Evolutionary conservation across 148 eudicot genomes (phyloP), one percentile per base, ranked within the genome.

Genomic region (Fagopyrum homotropicum): DNA sequence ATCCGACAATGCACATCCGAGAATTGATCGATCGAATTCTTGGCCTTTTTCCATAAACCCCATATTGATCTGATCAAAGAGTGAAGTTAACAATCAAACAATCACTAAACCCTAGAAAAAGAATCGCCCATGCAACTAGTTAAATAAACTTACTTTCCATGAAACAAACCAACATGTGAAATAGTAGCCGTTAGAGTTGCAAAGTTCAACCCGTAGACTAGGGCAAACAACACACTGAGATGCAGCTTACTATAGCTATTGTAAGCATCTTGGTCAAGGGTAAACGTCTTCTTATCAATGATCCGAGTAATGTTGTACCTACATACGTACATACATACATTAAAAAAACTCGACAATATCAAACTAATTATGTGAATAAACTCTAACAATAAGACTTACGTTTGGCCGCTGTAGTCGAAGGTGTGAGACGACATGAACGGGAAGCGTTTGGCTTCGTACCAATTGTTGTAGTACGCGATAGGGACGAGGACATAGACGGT

Each of bases 1-100:
- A 89, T 47, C 75, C 89, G 84, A 5, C 84, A 75, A 76, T 89
- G 97, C 72, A 86, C 85, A 68, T 91, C 93, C 11, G 71, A 45
- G 50, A 60, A 63, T 7, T 63, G 12, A 40, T 75, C 29, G 0
- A 80, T 56, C 1, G 35, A 7, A 26, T 44, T 44, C 69, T 9
- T 75, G 12, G 77, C 10, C 45, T 48, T 7, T 16, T 19, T 75
- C 77, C 77, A 75, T 10, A 85, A 19, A 6, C 45, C 8, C 85
- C 76, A 44, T 60, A 91, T 87, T 29, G 84, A 72, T 70, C 92
- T 88, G 79, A 59, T 22, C 64, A 26, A 26, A 60, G 12, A 26
- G 66, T 60, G 4, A 60, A 60, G 10, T 26, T 9, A 2, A 1
- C 40, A 35, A 35, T 35, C 40, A 35, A 35, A 1, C 40, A 0